These are phyloP conservation scores for Candida nitratophila DNA, from an alignment of 805 yeast species.

Conservation along the genomic window DNA sequence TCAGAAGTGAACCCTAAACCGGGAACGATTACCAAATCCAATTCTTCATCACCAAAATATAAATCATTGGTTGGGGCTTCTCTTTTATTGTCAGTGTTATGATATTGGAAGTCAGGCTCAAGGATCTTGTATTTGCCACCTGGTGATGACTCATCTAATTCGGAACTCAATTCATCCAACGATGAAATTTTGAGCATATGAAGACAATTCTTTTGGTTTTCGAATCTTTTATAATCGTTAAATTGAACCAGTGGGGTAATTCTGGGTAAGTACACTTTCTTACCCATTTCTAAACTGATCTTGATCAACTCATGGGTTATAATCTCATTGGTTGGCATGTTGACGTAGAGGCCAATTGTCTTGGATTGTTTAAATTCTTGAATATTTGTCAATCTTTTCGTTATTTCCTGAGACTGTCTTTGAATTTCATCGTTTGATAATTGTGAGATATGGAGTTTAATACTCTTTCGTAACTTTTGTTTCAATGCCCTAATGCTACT, in stretches of 20 bases:
- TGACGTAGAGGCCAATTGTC: constrained; percentile 63
- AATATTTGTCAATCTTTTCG: neutral
- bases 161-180: constrained; percentile 30
- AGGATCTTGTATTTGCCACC: constrained; percentile 58
- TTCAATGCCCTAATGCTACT: neutral
- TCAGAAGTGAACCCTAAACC: constrained; percentile 68
- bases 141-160: constrained; percentile 39
- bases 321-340: constrained; percentile 67
- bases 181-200: constrained; percentile 47
- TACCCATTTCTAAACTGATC: constrained; percentile 39
- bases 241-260: constrained; percentile 24
- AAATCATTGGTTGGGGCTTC: constrained; percentile 14
- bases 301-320: constrained; percentile 50
- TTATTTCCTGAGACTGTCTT: neutral
- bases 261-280: constrained; percentile 53
- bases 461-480: neutral
- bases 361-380: constrained; percentile 35
- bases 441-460: neutral
- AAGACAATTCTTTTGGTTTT: constrained; percentile 36
- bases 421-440: neutral
- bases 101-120: constrained; percentile 48
- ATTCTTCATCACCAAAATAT: constrained; percentile 7
- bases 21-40: constrained; percentile 76
- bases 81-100: constrained; percentile 1
- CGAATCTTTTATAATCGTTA: constrained; percentile 15